A percentile compares a stretch with the other conserved stretches of the same genome.
Conservation (phyloP, 345 rosid species). For the Zanthoxylum bungeanum region DNA sequence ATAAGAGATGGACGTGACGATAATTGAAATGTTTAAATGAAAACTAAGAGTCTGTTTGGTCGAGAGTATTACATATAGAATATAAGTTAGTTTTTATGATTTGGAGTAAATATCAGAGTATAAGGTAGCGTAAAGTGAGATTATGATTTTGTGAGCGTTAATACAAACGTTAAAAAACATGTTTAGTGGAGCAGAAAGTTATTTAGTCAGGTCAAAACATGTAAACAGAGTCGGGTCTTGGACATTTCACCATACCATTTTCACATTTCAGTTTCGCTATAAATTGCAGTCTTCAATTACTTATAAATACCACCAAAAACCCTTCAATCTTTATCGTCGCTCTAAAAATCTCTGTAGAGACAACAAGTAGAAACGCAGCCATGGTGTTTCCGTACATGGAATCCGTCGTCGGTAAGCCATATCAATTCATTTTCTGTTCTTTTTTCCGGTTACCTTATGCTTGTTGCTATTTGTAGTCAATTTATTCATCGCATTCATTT, state of each 20-base stretch:
- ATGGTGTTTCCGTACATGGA: constrained; percentile 95
- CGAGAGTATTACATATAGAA: too few species aligned
- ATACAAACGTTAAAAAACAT: too few species aligned
- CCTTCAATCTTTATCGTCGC: not conserved
- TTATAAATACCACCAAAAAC: too few species aligned
- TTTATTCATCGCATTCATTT: not conserved
- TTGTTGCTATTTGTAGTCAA: not conserved
- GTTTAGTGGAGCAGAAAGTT: too few species aligned
- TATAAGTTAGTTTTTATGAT: too few species aligned
- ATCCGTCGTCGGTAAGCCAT: constrained; percentile 68
- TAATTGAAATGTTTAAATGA: too few species aligned
- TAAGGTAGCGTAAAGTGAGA: too few species aligned
- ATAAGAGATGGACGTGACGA: too few species aligned
- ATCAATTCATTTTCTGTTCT: not conserved
- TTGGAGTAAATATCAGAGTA: too few species aligned
- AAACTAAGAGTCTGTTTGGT: too few species aligned
- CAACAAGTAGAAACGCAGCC: constrained; percentile 16
- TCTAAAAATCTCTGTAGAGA: constrained; percentile 4
- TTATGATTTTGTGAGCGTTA: too few species aligned
- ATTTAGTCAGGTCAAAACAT: not conserved
- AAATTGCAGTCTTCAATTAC: not conserved
- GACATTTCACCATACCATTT: not conserved
- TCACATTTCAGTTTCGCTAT: not conserved
- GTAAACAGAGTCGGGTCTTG: not conserved
- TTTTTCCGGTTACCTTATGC: not conserved